Evolutionary conservation across 2,329 filamentous ascomycete genomes (phyloP).

Genomic region (Trichocomaceae sp.): DNA sequence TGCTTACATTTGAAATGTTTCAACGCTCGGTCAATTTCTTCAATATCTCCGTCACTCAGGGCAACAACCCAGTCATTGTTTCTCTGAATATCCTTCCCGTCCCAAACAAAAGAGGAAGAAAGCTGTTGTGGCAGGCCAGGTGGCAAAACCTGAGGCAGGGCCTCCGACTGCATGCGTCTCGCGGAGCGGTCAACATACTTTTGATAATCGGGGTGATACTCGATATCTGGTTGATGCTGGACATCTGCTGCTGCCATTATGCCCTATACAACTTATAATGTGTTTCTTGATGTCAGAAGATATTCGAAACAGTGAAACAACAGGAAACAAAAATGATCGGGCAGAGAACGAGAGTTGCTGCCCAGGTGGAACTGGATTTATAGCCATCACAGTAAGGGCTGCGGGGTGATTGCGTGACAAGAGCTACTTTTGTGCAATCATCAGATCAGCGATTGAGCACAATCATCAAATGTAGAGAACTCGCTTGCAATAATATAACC

Average conservation of each 20-base stretch:
- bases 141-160: slow-evolving; percentile 27
- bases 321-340: background rate
- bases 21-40: slow-evolving; percentile 40
- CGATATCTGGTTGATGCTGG: slow-evolving; percentile 25
- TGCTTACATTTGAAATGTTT: slow-evolving; percentile 35
- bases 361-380: background rate
- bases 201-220: slow-evolving; percentile 23
- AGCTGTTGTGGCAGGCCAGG: slow-evolving; percentile 37
- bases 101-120: slow-evolving; percentile 42
- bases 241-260: background rate
- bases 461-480: no score
- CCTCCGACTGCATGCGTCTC: slow-evolving; percentile 19
- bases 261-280: background rate
- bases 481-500: no score
- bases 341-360: background rate
- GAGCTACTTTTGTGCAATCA: slow-evolving; percentile 2
- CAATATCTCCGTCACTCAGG: slow-evolving; percentile 31
- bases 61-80: slow-evolving; percentile 38
- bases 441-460: no score
- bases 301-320: background rate
- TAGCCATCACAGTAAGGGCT: background rate
- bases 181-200: slow-evolving; percentile 21
- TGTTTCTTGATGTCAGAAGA: no score
- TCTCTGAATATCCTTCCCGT: slow-evolving; percentile 33
- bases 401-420: slow-evolving; percentile 5